phyloP scores from a whole-genome alignment of 2,329 filamentous ascomycete species.

The Talaromyces piceae region DNA sequence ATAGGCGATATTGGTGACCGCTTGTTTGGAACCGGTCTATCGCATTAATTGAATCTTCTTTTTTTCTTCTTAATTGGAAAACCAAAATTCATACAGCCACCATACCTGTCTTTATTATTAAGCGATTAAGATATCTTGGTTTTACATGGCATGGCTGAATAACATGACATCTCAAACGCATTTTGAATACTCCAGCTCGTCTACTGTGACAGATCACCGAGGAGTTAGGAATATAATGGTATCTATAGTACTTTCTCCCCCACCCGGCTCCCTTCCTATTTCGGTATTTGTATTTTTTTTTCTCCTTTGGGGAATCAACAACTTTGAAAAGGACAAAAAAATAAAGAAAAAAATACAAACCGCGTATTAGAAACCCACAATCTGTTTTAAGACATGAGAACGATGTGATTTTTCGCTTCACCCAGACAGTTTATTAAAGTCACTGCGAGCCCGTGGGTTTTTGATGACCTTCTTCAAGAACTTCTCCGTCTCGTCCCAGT shows the following conservation, averaged over 20 bases:
- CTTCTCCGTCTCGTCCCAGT: constrained; percentile 86
- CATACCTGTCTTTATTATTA: not conserved
- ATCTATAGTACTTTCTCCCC: constrained; percentile 23
- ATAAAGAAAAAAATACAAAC: not conserved
- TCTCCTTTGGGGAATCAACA: no score
- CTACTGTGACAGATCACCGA: not conserved
- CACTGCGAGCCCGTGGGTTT: constrained; percentile 35
- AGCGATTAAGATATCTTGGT: not conserved
- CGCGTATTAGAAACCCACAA: not conserved
- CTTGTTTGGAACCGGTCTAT: constrained; percentile 18
- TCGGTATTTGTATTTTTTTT: not conserved
- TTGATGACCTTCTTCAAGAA: constrained; percentile 77
- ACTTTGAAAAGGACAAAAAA: not conserved
- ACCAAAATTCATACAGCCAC: not conserved
- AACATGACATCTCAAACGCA: no score
- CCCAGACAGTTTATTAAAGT: constrained; percentile 18
- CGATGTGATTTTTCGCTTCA: no score
- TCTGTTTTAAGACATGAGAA: no score
- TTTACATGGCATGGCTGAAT: no score
- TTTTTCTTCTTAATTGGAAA: not conserved
- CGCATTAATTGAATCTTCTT: constrained; percentile 5
- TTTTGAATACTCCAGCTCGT: not conserved
- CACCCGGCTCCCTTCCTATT: not conserved
- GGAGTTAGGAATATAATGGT: constrained; percentile 16
- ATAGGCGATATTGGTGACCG: constrained; percentile 25